Evolutionary conservation across 75 land plant genomes (phyloP), one percentile per base, ranked within the genome.

Genomic region (Azolla pinnata): DNA sequence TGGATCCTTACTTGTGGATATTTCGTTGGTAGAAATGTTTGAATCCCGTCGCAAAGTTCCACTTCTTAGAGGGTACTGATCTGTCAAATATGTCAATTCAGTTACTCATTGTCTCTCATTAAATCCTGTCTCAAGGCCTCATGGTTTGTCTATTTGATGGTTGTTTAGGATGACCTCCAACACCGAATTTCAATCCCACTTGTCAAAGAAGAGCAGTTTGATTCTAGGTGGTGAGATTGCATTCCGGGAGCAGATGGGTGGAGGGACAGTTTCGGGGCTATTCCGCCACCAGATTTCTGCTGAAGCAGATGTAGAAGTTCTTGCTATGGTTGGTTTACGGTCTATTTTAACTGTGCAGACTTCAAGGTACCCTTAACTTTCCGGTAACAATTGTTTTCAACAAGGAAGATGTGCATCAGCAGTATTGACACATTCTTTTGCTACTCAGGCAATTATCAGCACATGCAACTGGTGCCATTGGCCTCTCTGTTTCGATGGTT

Each of bases 401-500:
- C 9, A 18, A 49, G 23, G 23, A 17, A 49, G 23, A 21, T 49
- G n/a, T 10, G 4, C 4, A n/a, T 29, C 31, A 23, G 29, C 7
- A n/a, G 47, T 34, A 12, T 10, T 34, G 49, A 27, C 17, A 62
- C 19, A 44, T 10, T 56, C 2, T 28, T 2, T 54, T 56, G 29
- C 10, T 60, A 60, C 62, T 24, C 80, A 88, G 98, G 61, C 78
- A 89, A 19, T 40, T 93, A 46, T 80, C 98, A 44, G 54, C 53
- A 60, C 90, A 88, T 74, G 83, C 87, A 44, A 85, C 85, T 59
- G 98, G 90, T 18, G 80, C 84, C 29, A 57, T 71, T 64, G 82
- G 81, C 0, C 4, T 93, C 44, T 56, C 87, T 8, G 35, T 71
- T 63, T 88, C 96, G 47, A 64, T 93, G 60, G 75, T 63, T 63